Base-by-base conservation (phyloP, 169 alveolate genomes). In the Babesia microti region DNA sequence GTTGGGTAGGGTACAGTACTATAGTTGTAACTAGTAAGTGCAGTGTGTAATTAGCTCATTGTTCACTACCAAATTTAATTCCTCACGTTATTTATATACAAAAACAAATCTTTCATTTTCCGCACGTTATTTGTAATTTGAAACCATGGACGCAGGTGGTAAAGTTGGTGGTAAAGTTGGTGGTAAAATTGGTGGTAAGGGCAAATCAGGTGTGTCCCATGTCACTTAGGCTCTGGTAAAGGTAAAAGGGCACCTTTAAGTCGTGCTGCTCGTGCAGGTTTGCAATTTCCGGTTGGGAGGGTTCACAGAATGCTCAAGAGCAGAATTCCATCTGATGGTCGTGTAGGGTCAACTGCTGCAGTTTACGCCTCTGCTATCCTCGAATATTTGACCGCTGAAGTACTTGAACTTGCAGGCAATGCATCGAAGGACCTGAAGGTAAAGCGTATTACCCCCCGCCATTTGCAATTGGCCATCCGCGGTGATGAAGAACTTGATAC, bases 261-360 rank as follows among this genome's bases (percentile, higher is more conserved):
- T 44, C 89, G 98, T 46, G 97, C 99, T 18, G 95, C 95, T 22
- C 89, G 97, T 65, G 99, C 99, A 18, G 99, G 99, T 18, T 91
- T 96, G 24, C 96, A 94, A 85, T 96, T 95, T 72, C 99, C 99
- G 30, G 99, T 95, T 23, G 99, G 99, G 40, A 88, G 99, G 75
- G 95, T 94, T 34, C 99, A 94, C 80, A 85, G 99, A 79, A 85
- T 92, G 91, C 78, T 94, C 49, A 96, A 95, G 83, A 78, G 83
- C 30, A 89, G 99, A 66, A 90, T 94, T 39, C 79, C 93, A 33
- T 95, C 98, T 5, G 93, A 89, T 56, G 94, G 96, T 61, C 83
- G 98, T 81, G 99, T 96, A 22, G 99, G 99, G 24, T 95, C 98
- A 17, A 94, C 99, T 1, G 97, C 99, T 17, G 98, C 99, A 23